Evolutionary conservation across 192 early-diverging fungal genomes (phyloP), one percentile per base, ranked within the genome.

Genomic region (Chytriomyces sp.): DNA sequence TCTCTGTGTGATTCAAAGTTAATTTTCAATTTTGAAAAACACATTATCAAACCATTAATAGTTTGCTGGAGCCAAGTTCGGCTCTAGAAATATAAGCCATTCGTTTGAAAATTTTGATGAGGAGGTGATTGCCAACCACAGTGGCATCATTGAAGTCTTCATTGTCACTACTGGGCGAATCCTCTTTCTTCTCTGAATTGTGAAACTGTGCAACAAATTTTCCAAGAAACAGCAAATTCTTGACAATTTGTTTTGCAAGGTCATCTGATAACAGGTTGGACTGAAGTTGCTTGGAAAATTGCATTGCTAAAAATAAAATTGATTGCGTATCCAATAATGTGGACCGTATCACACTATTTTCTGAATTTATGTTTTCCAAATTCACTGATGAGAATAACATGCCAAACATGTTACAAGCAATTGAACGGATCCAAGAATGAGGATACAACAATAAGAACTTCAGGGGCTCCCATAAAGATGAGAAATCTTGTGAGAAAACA

Each of bases 151-250:
- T 72, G 5, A 73, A 75, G 28, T 73, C 76, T 12, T 65, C 70
- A 4, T 44, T 72, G 17, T 52, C 74, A 4, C 33, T 71, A 3
- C 36, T 78, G 7, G 30, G 63, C 8, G 76, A 74, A 28, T 34
- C 57, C 12, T 74, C 64, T 7, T 52, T 57, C 8, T 74, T 64
- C 40, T 26, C 39, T 2, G 38, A 53, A n/a, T 58, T n/a, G 33
- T 54, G 39, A 30, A 52, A 38, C 30, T 44, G 63, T 41, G 44
- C 54, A 63, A 72, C 61, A 28, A 17, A 69, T 68, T 92, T 93
- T 52, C 90, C 93, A 55, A 97, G 80, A 80, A 95, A 98, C 72
- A 93, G 91, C 64, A 98, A 73, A 78, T 98, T 98, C 85, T 98
- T 96, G 38, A 95, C 91, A 54, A 95, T 77, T 78, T 97, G 95